Percentiles rank a stretch among this genome's conserved stretches.
phyloP scores from a whole-genome alignment of 2,329 filamentous ascomycete species.

The Colletotrichum horii region DNA sequence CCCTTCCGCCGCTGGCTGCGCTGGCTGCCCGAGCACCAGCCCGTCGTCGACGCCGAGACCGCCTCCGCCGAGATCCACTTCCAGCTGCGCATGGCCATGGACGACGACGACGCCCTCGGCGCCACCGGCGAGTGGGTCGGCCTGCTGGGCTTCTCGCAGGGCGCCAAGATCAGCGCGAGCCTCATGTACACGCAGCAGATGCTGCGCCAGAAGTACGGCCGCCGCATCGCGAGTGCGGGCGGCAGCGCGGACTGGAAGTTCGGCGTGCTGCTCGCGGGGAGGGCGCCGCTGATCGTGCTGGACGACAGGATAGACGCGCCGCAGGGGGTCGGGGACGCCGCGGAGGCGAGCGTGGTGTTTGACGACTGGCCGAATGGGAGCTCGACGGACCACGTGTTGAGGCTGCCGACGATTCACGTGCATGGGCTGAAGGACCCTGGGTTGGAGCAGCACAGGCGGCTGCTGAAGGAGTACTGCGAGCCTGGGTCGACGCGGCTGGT shows the following conservation, averaged over 20 bases:
- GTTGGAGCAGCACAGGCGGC: slow-evolving; percentile 60
- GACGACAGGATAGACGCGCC: slow-evolving; percentile 36
- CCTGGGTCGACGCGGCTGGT: slow-evolving; percentile 58
- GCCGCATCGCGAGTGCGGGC: slow-evolving; percentile 26
- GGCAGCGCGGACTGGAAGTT: slow-evolving; percentile 57
- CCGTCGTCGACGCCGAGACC: slow-evolving; percentile 54
- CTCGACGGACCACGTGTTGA: slow-evolving; percentile 50
- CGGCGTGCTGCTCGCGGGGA: slow-evolving; percentile 65
- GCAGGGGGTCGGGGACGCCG: slow-evolving; percentile 26
- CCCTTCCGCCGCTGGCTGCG: slow-evolving; percentile 70
- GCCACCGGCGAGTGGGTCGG: slow-evolving; percentile 64
- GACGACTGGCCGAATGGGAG: slow-evolving; percentile 47
- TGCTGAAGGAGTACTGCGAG: slow-evolving; percentile 65
- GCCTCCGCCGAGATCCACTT: slow-evolving; percentile 45
- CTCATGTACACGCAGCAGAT: slow-evolving; percentile 68
- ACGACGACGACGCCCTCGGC: slow-evolving; percentile 51
- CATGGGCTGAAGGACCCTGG: slow-evolving; percentile 68
- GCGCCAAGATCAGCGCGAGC: slow-evolving; percentile 65
- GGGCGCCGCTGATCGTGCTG: slow-evolving; percentile 63
- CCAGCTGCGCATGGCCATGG: slow-evolving; percentile 52
- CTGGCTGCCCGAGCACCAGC: slow-evolving; percentile 63
- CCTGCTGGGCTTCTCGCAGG: slow-evolving; percentile 71
- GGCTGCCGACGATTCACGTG: slow-evolving; percentile 69
- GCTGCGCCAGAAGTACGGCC: slow-evolving; percentile 40
- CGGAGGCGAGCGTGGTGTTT: slow-evolving; percentile 39